These are phyloP conservation scores for Diaporthe citriasiana DNA, from an alignment of 2,329 filamentous ascomycete species.

Conservation along the genomic window DNA sequence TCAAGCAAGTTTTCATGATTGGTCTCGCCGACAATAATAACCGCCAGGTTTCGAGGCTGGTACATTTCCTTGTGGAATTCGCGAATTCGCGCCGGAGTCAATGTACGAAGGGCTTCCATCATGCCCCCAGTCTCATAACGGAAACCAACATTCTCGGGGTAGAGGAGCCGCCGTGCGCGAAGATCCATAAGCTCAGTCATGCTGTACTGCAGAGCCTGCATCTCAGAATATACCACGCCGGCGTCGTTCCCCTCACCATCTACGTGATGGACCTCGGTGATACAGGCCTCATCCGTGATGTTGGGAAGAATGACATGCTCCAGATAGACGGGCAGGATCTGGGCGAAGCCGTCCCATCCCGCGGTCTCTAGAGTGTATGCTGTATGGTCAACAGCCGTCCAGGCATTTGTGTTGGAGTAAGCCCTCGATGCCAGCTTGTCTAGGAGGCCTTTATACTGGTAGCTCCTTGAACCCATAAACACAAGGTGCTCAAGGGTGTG, in stretches of 20 bases:
- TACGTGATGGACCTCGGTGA: constrained; percentile 96
- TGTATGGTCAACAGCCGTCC: constrained; percentile 96
- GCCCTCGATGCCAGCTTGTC: constrained; percentile 94
- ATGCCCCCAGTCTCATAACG: constrained; percentile 98
- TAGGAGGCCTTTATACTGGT: constrained; percentile 93
- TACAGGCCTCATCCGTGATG: constrained; percentile 91
- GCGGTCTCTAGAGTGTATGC: constrained; percentile 96
- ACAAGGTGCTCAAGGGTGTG: constrained; percentile 87
- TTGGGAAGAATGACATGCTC: constrained; percentile 95
- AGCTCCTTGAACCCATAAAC: constrained; percentile 93
- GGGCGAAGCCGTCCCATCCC: constrained; percentile 96
- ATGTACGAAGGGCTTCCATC: constrained; percentile 88
- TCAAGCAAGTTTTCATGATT: constrained; percentile 84
- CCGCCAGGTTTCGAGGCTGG: constrained; percentile 92
- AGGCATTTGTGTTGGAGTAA: constrained; percentile 95
- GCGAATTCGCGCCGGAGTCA: constrained; percentile 92
- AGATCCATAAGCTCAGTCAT: constrained; percentile 90
- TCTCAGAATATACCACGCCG: constrained; percentile 97
- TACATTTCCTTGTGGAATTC: constrained; percentile 98
- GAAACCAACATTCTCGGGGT: constrained; percentile 91
- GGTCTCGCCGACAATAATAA: constrained; percentile 93
- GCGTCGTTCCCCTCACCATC: constrained; percentile 95
- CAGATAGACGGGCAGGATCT: constrained; percentile 93
- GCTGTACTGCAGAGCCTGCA: constrained; percentile 94
- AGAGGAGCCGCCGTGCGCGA: constrained; percentile 82